Evolutionary conservation across 148 eudicot genomes (phyloP).

Genomic region (Rhododendron molle): DNA sequence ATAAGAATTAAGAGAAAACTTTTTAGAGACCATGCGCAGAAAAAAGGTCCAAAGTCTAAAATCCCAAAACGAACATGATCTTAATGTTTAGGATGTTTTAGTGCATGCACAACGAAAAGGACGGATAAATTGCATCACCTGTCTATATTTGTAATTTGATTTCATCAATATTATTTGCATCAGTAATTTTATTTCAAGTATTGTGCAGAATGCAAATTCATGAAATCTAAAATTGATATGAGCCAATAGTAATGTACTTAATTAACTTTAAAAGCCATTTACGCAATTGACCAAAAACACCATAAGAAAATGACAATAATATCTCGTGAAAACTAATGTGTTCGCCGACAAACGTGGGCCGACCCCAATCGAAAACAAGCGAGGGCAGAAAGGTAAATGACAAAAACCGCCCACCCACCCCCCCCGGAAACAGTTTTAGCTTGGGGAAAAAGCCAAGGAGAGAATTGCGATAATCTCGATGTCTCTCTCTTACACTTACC

Average conservation of each 20-base stretch:
- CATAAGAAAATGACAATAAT: no score
- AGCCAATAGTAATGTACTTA: background rate
- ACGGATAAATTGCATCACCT: background rate
- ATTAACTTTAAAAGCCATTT: background rate
- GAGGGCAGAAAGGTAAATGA: slow-evolving; percentile 4
- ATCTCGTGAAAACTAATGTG: no score
- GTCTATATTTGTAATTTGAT: background rate
- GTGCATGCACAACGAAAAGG: background rate
- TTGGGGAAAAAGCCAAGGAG: background rate
- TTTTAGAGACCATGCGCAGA: no score
- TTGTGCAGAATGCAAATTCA: background rate
- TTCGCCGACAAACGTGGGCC: background rate
- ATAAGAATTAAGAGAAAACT: no score
- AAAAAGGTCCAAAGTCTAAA: no score
- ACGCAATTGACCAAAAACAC: background rate
- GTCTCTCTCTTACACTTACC: background rate
- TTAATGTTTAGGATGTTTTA: background rate
- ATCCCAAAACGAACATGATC: no score
- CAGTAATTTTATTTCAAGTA: background rate
- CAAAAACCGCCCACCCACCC: background rate
- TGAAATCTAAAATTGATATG: background rate
- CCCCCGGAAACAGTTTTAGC: no score
- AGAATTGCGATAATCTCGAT: slow-evolving; percentile 3
- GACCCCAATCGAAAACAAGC: background rate
- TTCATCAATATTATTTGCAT: background rate